A percentile compares a stretch with the other conserved stretches of the same genome.
Conservation (phyloP, 2,329 filamentous ascomycete genomes). For the Talaromyces sp. region DNA sequence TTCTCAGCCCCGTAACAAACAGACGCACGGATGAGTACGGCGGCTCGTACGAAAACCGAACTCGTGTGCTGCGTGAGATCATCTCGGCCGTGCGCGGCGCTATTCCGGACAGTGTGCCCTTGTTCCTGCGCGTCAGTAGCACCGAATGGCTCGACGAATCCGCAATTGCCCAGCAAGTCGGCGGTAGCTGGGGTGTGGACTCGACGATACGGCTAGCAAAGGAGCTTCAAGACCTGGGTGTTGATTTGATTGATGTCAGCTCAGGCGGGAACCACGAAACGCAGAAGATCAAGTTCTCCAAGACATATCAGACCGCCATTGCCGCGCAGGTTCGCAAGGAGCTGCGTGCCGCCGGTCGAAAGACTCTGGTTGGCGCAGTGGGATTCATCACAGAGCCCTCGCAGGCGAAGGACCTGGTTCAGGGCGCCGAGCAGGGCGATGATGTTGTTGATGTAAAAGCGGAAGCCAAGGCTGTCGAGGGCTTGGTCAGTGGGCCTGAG, state of each 20-base stretch:
- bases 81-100: slow-evolving; percentile 33
- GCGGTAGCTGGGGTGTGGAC: slow-evolving; percentile 36
- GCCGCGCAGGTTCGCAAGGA: slow-evolving; percentile 43
- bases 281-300: slow-evolving; percentile 42
- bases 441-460: slow-evolving; percentile 33
- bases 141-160: slow-evolving; percentile 65
- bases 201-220: slow-evolving; percentile 38
- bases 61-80: slow-evolving; percentile 62
- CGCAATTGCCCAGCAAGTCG: slow-evolving; percentile 14
- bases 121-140: slow-evolving; percentile 67
- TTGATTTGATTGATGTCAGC: slow-evolving; percentile 45
- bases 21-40: slow-evolving; percentile 55
- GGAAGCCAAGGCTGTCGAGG: slow-evolving; percentile 22
- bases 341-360: slow-evolving; percentile 31
- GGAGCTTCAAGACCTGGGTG: slow-evolving; percentile 35
- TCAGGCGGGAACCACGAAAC: slow-evolving; percentile 41
- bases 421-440: neutral
- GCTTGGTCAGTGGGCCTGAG: slow-evolving; percentile 21
- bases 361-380: slow-evolving; percentile 49
- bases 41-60: slow-evolving; percentile 57
- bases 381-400: slow-evolving; percentile 52
- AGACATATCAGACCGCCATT: slow-evolving; percentile 29
- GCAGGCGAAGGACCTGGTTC: slow-evolving; percentile 15
- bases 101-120: slow-evolving; percentile 63
- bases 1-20: slow-evolving; percentile 67